Conservation (phyloP, 2,329 filamentous ascomycete genomes). For the Phymatotrichopsis omnivora region DNA sequence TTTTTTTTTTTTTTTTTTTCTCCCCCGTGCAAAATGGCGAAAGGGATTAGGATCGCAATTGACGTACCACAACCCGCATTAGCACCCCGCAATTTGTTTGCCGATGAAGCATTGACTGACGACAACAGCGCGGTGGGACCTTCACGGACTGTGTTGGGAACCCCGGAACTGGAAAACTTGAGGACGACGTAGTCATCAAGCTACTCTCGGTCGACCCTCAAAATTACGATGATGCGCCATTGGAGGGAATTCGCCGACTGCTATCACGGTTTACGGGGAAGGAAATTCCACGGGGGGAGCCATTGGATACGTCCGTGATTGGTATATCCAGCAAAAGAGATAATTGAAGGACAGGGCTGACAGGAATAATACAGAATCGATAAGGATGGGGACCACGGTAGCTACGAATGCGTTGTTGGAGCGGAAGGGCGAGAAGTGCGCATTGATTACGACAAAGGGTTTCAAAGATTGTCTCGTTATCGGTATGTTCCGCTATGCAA, state of each 20-base stretch:
- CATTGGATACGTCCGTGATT: slow-evolving; percentile 71
- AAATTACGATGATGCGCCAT: slow-evolving; percentile 83
- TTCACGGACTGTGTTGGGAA: slow-evolving; percentile 91
- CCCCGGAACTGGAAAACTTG: slow-evolving; percentile 54
- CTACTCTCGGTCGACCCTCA: slow-evolving; percentile 79
- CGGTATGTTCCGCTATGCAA: slow-evolving; percentile 39
- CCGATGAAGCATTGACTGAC: slow-evolving; percentile 2
- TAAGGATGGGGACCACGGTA: slow-evolving; percentile 92
- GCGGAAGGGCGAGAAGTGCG: slow-evolving; percentile 79
- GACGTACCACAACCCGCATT: slow-evolving; percentile 25
- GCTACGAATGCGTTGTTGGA: slow-evolving; percentile 87
- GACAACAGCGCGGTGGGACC: slow-evolving; percentile 61
- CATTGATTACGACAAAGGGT: slow-evolving; percentile 74
- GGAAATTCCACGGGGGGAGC: slow-evolving; percentile 68
- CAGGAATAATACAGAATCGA: slow-evolving; percentile 49
- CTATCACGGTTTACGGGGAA: slow-evolving; percentile 64
- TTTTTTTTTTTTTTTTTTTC: no score
- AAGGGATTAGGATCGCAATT: slow-evolving; percentile 32
- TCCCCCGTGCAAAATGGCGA: no score
- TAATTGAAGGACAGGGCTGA: slow-evolving; percentile 8
- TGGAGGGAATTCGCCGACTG: slow-evolving; percentile 81
- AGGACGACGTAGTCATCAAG: slow-evolving; percentile 73
- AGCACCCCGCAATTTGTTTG: neutral
- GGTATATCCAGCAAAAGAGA: slow-evolving; percentile 12
- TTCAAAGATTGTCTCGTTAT: slow-evolving; percentile 83